Evolutionary conservation across 2,329 filamentous ascomycete species (phyloP).

Genomic region (Verticillium alfalfae): DNA sequence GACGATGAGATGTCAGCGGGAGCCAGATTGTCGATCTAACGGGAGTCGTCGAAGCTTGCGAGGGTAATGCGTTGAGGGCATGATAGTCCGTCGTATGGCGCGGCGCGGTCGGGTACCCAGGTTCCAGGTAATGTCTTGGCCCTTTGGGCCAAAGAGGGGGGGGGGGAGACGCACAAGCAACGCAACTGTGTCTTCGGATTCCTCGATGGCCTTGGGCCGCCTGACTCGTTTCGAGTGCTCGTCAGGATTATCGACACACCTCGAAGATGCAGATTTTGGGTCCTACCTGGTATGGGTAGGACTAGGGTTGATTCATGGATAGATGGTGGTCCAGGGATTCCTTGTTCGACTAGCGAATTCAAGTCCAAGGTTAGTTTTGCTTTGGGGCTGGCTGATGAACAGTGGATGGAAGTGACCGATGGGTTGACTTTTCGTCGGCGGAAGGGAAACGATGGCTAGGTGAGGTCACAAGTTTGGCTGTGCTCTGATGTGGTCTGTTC

Average conservation of each 20-base stretch:
- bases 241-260: neutral
- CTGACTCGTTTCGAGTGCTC: neutral
- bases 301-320: no score
- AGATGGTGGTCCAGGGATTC: no score
- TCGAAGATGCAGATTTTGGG: neutral
- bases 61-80: neutral
- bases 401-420: no score
- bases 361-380: no score
- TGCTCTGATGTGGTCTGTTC: neutral
- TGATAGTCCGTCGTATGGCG: neutral
- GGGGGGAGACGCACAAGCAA: neutral
- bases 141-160: neutral
- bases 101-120: neutral
- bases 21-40: neutral
- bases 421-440: neutral
- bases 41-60: neutral
- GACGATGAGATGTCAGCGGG: constrained; percentile 1
- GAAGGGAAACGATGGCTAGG: neutral
- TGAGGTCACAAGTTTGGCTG: neutral
- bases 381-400: no score
- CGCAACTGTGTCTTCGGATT: neutral
- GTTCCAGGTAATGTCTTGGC: neutral
- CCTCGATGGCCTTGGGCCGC: neutral
- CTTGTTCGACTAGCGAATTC: no score
- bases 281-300: no score